phyloP scores from a whole-genome alignment of 208 protist species.

The Vickermania spadyakhi region DNA sequence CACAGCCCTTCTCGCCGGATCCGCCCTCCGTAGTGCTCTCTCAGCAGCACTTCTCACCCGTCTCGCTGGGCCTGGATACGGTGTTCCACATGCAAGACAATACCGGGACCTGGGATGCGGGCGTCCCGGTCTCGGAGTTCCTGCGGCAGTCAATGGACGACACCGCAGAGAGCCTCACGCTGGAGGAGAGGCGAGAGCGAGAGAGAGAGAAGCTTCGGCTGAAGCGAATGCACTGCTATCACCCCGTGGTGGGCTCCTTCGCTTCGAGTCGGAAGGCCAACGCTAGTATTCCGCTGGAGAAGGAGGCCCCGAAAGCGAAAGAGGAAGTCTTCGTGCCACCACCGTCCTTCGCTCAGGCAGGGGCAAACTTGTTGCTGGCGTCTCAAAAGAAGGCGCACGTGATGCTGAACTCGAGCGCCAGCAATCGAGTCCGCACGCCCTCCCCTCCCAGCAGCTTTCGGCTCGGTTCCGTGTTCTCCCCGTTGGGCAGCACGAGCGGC shows the following conservation, averaged over 20 bases:
- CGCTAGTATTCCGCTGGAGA: neutral
- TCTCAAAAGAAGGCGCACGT: neutral
- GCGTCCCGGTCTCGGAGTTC: no score
- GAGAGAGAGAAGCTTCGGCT: neutral
- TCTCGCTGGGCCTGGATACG: no score
- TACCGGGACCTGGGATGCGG: no score
- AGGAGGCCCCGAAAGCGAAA: neutral
- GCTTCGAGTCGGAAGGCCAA: neutral
- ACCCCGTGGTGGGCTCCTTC: neutral
- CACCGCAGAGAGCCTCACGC: no score
- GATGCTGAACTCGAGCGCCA: neutral
- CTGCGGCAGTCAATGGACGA: no score
- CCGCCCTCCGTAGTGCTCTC: no score
- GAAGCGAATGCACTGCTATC: neutral
- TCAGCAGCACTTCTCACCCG: no score
- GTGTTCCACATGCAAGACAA: no score
- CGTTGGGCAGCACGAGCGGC: neutral
- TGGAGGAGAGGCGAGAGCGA: no score
- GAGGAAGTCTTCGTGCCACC: neutral
- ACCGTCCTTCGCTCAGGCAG: neutral
- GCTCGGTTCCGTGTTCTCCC: no score
- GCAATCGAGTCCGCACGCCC: neutral
- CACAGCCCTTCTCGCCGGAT: no score
- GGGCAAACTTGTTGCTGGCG: neutral
- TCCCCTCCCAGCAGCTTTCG: neutral